A percentile compares a stretch with the other conserved stretches of the same genome.
These are phyloP conservation scores for Dichomitus squalens DNA, from an alignment of 1,284 basidiomycete species.

Conservation along the genomic window DNA sequence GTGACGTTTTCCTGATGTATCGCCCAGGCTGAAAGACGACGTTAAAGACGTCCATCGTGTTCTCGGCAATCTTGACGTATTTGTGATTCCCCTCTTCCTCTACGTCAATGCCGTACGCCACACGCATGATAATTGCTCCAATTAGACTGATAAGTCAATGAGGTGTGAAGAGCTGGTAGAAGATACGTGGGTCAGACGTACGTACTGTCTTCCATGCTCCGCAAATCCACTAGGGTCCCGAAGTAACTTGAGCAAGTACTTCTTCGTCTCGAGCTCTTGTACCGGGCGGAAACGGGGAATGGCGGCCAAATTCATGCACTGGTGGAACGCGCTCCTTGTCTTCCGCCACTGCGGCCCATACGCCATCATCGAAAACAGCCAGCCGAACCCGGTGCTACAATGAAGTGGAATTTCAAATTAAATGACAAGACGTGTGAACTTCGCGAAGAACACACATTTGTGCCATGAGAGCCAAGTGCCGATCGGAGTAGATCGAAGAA, in stretches of 20 bases:
- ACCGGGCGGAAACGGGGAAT: conserved; percentile 2
- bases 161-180: background rate
- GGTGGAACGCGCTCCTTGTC: conserved; percentile 10
- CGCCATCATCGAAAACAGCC: conserved; percentile 8
- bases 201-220: no score
- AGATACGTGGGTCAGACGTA: no score
- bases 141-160: background rate
- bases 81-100: conserved; percentile 14
- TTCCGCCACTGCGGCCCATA: conserved; percentile 23
- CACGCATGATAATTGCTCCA: conserved; percentile 19
- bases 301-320: conserved; percentile 2
- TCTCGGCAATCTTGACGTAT: no score
- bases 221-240: conserved; percentile 8
- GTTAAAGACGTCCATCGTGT: no score
- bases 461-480: conserved; percentile 1
- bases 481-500: conserved; percentile 28
- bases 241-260: conserved; percentile 3
- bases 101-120: conserved; percentile 35
- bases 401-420: background rate
- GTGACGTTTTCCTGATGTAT: no score
- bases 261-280: background rate
- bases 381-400: conserved; percentile 7
- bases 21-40: no score
- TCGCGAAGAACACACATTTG: background rate
- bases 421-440: background rate